A percentile compares a stretch with the other conserved stretches of the same genome.
These are phyloP conservation scores for Maudiozyma saulgeensis DNA, from an alignment of 805 yeast species.

Conservation along the genomic window DNA sequence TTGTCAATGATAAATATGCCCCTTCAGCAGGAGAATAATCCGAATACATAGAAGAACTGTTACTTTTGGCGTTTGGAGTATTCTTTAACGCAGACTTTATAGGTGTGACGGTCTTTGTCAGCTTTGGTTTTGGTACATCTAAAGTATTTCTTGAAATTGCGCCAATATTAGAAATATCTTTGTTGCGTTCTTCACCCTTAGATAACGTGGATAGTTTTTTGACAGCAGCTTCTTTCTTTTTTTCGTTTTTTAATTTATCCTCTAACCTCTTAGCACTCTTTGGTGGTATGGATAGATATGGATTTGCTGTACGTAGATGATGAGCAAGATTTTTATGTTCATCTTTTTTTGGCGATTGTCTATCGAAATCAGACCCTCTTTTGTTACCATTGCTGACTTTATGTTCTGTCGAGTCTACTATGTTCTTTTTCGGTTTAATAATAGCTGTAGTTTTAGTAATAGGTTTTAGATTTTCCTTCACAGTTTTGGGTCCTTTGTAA, in stretches of 20 bases:
- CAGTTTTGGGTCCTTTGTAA: no score
- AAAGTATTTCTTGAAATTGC: background rate
- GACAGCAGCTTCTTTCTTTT: background rate
- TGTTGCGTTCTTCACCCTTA: background rate
- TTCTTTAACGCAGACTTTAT: constrained; percentile 37
- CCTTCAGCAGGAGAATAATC: constrained; percentile 41
- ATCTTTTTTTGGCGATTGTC: background rate
- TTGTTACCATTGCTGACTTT: background rate
- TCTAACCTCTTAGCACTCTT: background rate
- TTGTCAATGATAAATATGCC: constrained; percentile 59
- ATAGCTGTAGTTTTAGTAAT: no score
- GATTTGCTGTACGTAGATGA: constrained; percentile 36
- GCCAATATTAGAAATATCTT: background rate
- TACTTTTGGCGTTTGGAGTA: constrained; percentile 14
- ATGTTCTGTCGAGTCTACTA: background rate
- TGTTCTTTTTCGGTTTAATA: no score
- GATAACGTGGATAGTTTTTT: background rate
- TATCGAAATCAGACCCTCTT: background rate
- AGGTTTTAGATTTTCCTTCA: no score
- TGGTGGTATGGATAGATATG: constrained; percentile 6
- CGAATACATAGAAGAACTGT: constrained; percentile 11
- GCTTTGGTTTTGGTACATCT: constrained; percentile 3
- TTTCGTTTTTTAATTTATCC: background rate
- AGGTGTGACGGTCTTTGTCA: constrained; percentile 27
- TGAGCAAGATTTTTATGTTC: constrained; percentile 34